phyloP scores from a whole-genome alignment of 257 asterid species.

The Nicotiana sylvestris region DNA sequence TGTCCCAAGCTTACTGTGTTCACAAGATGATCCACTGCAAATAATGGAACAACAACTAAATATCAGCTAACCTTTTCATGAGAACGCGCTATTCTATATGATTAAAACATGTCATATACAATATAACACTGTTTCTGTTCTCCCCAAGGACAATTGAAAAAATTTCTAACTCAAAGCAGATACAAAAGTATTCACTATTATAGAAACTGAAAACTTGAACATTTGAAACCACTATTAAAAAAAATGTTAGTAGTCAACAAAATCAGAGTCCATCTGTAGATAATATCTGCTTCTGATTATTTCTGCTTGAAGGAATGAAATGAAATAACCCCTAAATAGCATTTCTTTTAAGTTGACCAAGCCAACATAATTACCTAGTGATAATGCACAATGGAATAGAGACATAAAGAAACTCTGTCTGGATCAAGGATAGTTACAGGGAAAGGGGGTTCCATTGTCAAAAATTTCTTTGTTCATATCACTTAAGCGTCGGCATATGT shows the following conservation, averaged over 20 bases:
- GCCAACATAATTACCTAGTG: not conserved
- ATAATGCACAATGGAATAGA: not conserved
- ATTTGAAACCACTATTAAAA: not conserved
- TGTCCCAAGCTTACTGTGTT: conserved; percentile 80
- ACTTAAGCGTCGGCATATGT: not conserved
- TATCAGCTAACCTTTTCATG: not conserved
- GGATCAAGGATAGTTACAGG: not conserved
- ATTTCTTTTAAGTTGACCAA: not conserved
- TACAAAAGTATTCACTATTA: not conserved
- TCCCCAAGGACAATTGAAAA: not conserved
- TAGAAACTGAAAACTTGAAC: not conserved
- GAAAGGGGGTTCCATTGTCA: not conserved
- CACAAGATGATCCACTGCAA: conserved; percentile 89
- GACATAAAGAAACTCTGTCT: not conserved
- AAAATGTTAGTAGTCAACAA: not conserved
- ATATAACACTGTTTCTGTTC: not conserved
- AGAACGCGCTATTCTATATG: not conserved
- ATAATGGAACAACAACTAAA: not conserved
- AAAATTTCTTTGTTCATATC: too few species aligned
- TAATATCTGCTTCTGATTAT: not conserved
- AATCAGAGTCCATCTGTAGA: not conserved
- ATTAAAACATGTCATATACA: too few species aligned
- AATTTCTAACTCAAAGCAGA: not conserved
- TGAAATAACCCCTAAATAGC: not conserved
- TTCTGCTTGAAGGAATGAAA: not conserved